Evolutionary conservation across 768 basidiomycete genomes (phyloP).

Genomic region (Auriculariales sp.): DNA sequence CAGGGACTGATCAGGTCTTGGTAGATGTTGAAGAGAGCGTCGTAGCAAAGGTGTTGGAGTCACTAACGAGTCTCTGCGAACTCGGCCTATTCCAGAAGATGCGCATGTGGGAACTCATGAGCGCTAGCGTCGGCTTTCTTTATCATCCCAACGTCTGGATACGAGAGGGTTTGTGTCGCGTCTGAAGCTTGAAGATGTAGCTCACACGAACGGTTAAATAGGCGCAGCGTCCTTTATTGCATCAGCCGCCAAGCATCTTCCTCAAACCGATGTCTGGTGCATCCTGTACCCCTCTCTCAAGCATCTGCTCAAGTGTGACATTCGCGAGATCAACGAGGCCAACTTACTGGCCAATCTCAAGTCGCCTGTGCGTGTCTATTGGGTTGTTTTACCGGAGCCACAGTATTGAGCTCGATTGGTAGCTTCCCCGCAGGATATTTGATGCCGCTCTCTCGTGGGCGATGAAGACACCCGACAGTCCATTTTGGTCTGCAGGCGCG

Average conservation of each 20-base stretch:
- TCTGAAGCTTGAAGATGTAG: neutral
- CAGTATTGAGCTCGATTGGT: neutral
- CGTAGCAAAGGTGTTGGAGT: slow-evolving; percentile 75
- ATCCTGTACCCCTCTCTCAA: slow-evolving; percentile 86
- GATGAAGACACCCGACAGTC: slow-evolving; percentile 62
- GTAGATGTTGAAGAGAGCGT: slow-evolving; percentile 92
- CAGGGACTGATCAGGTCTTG: no score
- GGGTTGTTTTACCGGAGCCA: neutral
- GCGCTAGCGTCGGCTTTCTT: slow-evolving; percentile 71
- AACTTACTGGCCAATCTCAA: slow-evolving; percentile 66
- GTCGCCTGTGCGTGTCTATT: slow-evolving; percentile 43
- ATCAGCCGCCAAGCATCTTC: slow-evolving; percentile 69
- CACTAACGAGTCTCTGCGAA: slow-evolving; percentile 80
- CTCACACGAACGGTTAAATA: slow-evolving; percentile 16
- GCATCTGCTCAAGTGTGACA: slow-evolving; percentile 74
- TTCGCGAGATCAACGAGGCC: slow-evolving; percentile 57
- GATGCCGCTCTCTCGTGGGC: slow-evolving; percentile 85
- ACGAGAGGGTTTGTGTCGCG: slow-evolving; percentile 52
- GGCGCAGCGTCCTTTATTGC: slow-evolving; percentile 82
- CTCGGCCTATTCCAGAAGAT: slow-evolving; percentile 84
- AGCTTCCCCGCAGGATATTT: slow-evolving; percentile 59
- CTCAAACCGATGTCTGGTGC: slow-evolving; percentile 87
- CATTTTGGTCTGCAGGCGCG: slow-evolving; percentile 56
- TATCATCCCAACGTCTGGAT: slow-evolving; percentile 97
- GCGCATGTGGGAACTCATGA: slow-evolving; percentile 96